A percentile compares a stretch with the other conserved stretches of the same genome.
phyloP scores from a whole-genome alignment of 495 filamentous ascomycete species.

The Massariosphaeria phaeospora region DNA sequence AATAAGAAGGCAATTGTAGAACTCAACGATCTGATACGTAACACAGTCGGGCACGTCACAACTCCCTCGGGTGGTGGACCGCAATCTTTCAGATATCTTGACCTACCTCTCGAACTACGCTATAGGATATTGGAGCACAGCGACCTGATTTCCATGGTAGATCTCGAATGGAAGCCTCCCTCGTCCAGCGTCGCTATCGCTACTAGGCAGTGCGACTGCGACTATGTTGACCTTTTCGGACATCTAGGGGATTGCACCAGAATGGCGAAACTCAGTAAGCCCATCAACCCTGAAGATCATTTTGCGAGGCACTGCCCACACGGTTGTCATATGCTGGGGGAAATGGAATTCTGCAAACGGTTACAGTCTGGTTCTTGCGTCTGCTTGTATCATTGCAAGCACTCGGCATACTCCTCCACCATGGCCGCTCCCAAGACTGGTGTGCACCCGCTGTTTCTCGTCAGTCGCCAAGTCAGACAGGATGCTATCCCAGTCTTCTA shows the following conservation, averaged over 20 bases:
- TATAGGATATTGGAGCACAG: not conserved
- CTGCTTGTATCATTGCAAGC: not conserved
- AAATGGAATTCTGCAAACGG: not conserved
- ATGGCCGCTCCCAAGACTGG: not conserved
- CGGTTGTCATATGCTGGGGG: not conserved
- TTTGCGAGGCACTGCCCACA: not conserved
- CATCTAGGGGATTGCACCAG: not conserved
- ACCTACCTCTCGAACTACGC: constrained; percentile 3
- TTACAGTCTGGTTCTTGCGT: not conserved
- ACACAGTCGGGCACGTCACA: not conserved
- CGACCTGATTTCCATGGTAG: not conserved
- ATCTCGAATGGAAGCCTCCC: constrained; percentile 8
- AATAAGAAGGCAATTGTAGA: not conserved
- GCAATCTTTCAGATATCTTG: not conserved
- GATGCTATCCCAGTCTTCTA: constrained; percentile 7
- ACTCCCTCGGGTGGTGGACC: not conserved
- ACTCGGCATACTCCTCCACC: not conserved
- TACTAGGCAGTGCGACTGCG: not conserved
- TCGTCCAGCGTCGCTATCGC: not conserved
- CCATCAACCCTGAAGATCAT: not conserved
- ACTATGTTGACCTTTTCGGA: not conserved
- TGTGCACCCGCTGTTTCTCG: not conserved
- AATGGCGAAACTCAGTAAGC: too few species aligned
- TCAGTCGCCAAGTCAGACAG: constrained; percentile 2
- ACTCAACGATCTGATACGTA: not conserved